Base-by-base conservation (phyloP, 192 early-diverging fungal genomes). In the Pilaira anomala region DNA sequence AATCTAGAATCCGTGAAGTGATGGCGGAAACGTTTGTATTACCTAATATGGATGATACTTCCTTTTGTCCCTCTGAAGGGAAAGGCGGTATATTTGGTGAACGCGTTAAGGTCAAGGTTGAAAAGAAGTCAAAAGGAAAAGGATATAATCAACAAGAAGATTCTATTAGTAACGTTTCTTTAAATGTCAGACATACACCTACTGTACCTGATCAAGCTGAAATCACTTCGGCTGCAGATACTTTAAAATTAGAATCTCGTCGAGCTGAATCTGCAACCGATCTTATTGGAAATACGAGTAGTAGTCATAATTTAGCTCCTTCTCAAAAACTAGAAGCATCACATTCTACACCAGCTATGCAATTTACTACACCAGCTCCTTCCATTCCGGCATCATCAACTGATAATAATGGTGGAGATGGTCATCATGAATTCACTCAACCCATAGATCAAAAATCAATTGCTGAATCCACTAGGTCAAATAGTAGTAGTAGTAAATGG, bases 31-130 rank as follows among this genome's bases (percentile, higher is more conserved):
- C 88, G 11, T 72, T 97, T 58, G 90, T 97, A 12, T 70, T 94
- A 59, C 95, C 95, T 2, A 88, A 95, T 63, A 89, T 97, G 87
- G 95, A 97, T 68, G 91, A 95, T 64, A 82, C 83, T 0, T 78
- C 85, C 13, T 95, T 97, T 72, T 94, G 91, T 78, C 71, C 80
- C 25, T 80, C 85, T 14, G 48, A 64, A 36, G 80, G 81, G 22
- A 69, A 65, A 7, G 81, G 87, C 18, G 89, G 83, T 0, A 80
- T 91, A 29, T 80, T 62, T 62, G 60, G 45, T 16, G 77, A 68
- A 26, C 22, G 22, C 18, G 13, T 16, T 36, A 53, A 55, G 30
- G 22, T 55, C 14, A 29, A 48, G 9, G 28, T 51, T 6, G 11
- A 21, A 63, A 51, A 33, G 7, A 21, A 14, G 14, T 24, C 18